Evolutionary conservation across 2,329 filamentous ascomycete genomes (phyloP).

Genomic region (Monosporascus sp.): DNA sequence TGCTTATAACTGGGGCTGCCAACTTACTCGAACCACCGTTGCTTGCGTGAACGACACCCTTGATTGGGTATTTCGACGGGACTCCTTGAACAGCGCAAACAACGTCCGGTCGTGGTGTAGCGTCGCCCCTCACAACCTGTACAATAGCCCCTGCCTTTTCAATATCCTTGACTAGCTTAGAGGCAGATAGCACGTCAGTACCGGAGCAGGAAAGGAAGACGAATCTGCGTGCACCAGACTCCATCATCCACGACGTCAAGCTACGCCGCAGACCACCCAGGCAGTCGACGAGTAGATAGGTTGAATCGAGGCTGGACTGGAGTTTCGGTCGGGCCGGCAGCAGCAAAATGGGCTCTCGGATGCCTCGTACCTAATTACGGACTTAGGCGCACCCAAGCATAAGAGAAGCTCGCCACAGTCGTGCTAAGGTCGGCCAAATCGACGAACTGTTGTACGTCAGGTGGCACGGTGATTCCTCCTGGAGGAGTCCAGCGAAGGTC

Average conservation of each 20-base stretch:
- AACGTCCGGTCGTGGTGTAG: conserved; percentile 4
- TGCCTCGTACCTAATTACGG: conserved; percentile 8
- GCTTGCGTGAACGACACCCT: no score
- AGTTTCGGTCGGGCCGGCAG: conserved; percentile 4
- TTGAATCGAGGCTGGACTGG: conserved; percentile 8
- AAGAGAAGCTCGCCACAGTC: conserved; percentile 13
- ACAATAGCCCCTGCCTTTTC: conserved; percentile 6
- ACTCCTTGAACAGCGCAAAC: conserved; percentile 5
- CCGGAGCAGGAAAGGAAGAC: conserved; percentile 29
- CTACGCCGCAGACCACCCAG: conserved; percentile 31
- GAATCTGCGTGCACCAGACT: conserved; percentile 27
- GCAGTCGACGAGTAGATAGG: conserved; percentile 32
- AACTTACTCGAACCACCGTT: no score
- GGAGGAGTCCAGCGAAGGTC: conserved; percentile 4
- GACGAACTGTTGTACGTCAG: conserved; percentile 1
- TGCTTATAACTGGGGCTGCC: background rate
- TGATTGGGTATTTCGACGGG: no score
- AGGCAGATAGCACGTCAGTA: conserved; percentile 18
- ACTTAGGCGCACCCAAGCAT: conserved; percentile 9
- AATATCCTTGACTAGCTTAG: conserved; percentile 8
- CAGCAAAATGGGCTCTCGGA: conserved; percentile 9
- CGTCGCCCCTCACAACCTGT: conserved; percentile 8
- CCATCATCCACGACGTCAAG: no score
- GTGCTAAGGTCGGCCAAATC: conserved; percentile 12
- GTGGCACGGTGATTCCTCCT: conserved; percentile 3